phyloP scores from a whole-genome alignment of 805 yeast genomes.

The Monosporozyma solicola region DNA sequence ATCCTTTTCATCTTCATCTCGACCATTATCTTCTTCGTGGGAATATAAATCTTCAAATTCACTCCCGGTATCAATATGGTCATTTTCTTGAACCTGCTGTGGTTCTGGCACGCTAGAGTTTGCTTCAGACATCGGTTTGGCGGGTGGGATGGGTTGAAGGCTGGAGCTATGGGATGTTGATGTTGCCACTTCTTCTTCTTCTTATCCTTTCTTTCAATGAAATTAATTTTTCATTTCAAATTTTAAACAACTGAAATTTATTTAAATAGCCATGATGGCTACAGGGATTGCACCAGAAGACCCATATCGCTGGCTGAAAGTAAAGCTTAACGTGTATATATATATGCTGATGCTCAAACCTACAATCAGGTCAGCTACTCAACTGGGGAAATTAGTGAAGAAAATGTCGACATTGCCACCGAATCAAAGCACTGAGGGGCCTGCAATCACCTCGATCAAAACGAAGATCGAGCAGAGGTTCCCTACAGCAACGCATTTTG shows the following conservation, averaged over 20 bases:
- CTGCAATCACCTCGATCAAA: slow-evolving; percentile 5
- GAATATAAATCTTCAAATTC: slow-evolving; percentile 2
- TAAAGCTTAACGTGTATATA: too few relatives aligned
- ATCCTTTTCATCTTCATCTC: neutral
- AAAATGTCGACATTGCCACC: neutral
- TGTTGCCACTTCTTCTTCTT: neutral
- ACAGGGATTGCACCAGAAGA: too few relatives aligned
- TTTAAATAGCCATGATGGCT: too few relatives aligned
- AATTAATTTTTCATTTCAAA: too few relatives aligned
- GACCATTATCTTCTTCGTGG: neutral
- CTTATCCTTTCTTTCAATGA: neutral
- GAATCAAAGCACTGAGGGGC: slow-evolving; percentile 8
- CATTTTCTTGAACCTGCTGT: neutral
- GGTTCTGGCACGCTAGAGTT: neutral
- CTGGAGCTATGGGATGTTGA: neutral
- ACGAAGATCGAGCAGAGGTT: neutral
- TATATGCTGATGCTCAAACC: neutral
- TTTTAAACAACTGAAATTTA: too few relatives aligned
- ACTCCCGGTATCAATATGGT: neutral
- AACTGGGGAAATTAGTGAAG: neutral
- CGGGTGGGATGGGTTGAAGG: neutral
- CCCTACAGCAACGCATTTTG: slow-evolving; percentile 23
- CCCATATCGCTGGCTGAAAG: too few relatives aligned
- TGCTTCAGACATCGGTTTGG: neutral
- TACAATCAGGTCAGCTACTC: neutral